These are phyloP conservation scores for Herpetospermum pedunculosum DNA, from an alignment of 306 rosid species.

Conservation along the genomic window DNA sequence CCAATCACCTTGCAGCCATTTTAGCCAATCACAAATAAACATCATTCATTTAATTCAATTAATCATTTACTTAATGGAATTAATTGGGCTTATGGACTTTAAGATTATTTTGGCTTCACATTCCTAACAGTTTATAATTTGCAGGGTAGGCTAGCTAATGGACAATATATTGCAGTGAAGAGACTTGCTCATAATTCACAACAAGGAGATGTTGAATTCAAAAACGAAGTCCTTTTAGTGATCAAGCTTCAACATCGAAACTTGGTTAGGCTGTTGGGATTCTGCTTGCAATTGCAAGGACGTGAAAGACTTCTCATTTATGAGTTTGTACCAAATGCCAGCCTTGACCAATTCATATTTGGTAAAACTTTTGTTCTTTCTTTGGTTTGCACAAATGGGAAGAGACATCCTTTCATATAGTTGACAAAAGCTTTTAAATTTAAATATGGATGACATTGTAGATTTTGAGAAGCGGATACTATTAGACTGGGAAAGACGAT, in stretches of 20 bases:
- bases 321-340: slow-evolving; percentile 36
- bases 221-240: slow-evolving; percentile 17
- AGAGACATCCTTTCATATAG: too few relatives aligned
- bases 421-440: background rate
- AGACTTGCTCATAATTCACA: background rate
- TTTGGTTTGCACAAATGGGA: background rate
- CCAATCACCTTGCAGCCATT: too few relatives aligned
- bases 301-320: slow-evolving; percentile 24
- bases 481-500: slow-evolving; percentile 41
- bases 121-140: too few relatives aligned
- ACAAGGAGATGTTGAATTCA: background rate
- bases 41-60: too few relatives aligned
- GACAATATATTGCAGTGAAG: background rate
- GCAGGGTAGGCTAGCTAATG: background rate
- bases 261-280: slow-evolving; percentile 54
- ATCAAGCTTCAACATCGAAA: slow-evolving; percentile 59
- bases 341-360: slow-evolving; percentile 23
- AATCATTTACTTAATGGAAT: too few relatives aligned
- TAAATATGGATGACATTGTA: background rate
- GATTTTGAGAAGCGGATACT: background rate
- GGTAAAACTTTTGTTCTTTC: slow-evolving; percentile 16
- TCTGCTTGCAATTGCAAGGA: slow-evolving; percentile 34
- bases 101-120: too few relatives aligned
- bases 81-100: too few relatives aligned
- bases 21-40: too few relatives aligned